A percentile compares a stretch with the other conserved stretches of the same genome.
Evolutionary conservation across 805 yeast species (phyloP).

Genomic region (Nakazawaea ambrosiae): DNA sequence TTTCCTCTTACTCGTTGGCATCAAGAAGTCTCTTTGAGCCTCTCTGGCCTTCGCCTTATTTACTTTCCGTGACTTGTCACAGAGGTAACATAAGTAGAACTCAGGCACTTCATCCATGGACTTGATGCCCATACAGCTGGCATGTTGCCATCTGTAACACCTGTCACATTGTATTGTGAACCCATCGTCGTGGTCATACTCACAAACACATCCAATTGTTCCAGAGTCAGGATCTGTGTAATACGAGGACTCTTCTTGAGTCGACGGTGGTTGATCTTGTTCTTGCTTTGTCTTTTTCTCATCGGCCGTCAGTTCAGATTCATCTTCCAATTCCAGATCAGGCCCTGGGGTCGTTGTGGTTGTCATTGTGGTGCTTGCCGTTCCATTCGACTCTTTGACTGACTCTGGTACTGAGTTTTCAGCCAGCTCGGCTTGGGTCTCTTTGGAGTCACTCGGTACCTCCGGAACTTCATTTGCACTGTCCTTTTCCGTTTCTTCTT

Average conservation of each 20-base stretch:
- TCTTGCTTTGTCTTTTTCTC: background rate
- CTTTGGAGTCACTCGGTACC: conserved; percentile 4
- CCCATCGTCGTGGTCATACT: conserved; percentile 82
- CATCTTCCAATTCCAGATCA: background rate
- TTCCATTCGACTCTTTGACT: background rate
- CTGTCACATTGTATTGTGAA: conserved; percentile 91
- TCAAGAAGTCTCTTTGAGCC: conserved; percentile 26
- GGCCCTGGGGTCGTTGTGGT: background rate
- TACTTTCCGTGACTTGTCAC: conserved; percentile 44
- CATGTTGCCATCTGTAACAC: conserved; percentile 94
- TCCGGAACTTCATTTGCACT: background rate
- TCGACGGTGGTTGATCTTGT: background rate
- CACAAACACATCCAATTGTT: conserved; percentile 84
- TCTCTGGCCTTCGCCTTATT: conserved; percentile 29
- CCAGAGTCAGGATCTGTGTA: conserved; percentile 80
- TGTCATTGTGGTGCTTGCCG: background rate
- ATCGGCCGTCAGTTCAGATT: conserved; percentile 7
- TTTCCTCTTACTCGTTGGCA: conserved; percentile 24
- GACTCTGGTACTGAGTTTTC: background rate
- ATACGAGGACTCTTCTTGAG: conserved; percentile 31
- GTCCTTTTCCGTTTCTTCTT: background rate
- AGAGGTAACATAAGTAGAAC: conserved; percentile 69
- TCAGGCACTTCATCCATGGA: conserved; percentile 76
- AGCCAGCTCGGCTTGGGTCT: conserved; percentile 1
- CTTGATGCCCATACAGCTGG: conserved; percentile 76